Base-by-base conservation (phyloP, 1,284 basidiomycete genomes). In the Malassezia restricta region DNA sequence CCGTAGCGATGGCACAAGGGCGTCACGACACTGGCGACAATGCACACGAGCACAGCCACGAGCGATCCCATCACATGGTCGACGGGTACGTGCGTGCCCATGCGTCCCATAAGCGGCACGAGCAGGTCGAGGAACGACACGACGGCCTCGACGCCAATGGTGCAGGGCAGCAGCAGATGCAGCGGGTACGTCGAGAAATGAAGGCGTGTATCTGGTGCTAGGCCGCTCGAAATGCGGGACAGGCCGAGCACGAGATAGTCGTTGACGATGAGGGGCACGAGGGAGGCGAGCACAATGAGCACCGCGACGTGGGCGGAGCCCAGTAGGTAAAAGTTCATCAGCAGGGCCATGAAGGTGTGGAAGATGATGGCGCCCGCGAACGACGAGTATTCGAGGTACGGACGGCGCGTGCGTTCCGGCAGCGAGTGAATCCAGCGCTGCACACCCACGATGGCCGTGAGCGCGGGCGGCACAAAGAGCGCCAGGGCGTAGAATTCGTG, bases 21-120 rank as follows among this genome's bases (percentile, higher is more conserved):
- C 6, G 76, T 60, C 5, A 81, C 59, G 3, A 79, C 74, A 29
- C 85, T 81, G 27, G 83, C 74, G 43, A 82, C 79, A 8, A 84
- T 75, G 48, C 82, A 72, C 0, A 38, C 46, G 7, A 81, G 48
- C 86, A 80, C 57, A 8, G 64, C 60, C 20, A 67, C 66, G 31
- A 76, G 64, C 9, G 82, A 82, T 0, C 87, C 90, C 44, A 96
- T 86, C 68, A 96, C 85, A 67, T 86, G 81, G 65, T 98, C 92
- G 1, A 83, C 83, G 0, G 91, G 55, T 3, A 55, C 59, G 39
- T 63, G 62, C 62, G 61, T 65, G 20, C 74, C 74, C 62, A 69
- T 68, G 60, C 76, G 47, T 68, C 83, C 74, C 56, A 88, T 86
- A 61, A 96, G 75, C 1, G 92, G 92, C 0, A 94, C 88, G 66